Evolutionary conservation across 768 basidiomycete genomes (phyloP).

Genomic region (Botryobasidium botryosum): DNA sequence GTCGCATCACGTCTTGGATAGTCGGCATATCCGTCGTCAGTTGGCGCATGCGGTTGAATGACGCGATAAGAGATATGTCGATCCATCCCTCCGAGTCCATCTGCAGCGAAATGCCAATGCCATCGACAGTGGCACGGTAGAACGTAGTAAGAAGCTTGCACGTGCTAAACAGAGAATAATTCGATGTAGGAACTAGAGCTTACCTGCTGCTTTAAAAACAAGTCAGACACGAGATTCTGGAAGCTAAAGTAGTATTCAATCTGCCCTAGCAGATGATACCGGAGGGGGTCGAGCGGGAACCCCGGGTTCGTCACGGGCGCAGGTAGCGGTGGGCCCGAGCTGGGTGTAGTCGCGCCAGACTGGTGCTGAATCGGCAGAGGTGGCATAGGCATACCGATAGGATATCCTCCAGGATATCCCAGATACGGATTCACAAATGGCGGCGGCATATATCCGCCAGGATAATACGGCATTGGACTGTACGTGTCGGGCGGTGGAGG

Average conservation of each 20-base stretch:
- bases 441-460: not conserved
- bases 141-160: no score
- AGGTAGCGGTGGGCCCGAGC: conserved; percentile 4
- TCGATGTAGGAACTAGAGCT: conserved; percentile 21
- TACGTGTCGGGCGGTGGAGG: no score
- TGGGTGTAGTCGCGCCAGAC: not conserved
- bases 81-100: conserved; percentile 90
- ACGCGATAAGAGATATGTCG: conserved; percentile 58
- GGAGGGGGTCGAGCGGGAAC: conserved; percentile 35
- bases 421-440: not conserved
- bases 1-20: conserved; percentile 49
- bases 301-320: conserved; percentile 4
- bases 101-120: conserved; percentile 24
- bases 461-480: not conserved
- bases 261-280: conserved; percentile 49
- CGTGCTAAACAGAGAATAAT: no score
- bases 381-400: not conserved
- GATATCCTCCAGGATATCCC: not conserved
- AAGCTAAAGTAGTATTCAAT: conserved; percentile 85
- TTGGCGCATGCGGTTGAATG: conserved; percentile 68
- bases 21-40: conserved; percentile 38
- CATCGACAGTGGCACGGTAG: not conserved
- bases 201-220: conserved; percentile 64
- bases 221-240: conserved; percentile 79
- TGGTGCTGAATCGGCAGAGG: not conserved